phyloP scores from a whole-genome alignment of 1,139 yeast species.

The Protomyces gravidus region DNA sequence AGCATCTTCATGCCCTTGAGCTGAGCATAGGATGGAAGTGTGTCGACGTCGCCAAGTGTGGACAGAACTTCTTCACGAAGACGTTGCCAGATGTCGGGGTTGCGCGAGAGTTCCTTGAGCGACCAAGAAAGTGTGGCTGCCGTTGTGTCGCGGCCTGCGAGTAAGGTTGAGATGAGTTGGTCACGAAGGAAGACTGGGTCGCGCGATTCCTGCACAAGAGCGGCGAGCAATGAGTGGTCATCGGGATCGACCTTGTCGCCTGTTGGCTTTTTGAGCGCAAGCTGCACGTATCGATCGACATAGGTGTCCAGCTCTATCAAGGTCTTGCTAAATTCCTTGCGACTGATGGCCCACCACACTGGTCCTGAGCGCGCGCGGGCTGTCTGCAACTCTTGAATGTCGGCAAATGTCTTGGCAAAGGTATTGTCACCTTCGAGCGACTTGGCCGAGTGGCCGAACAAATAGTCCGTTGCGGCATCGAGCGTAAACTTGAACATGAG shows the following conservation, averaged over 20 bases:
- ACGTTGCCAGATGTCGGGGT: conserved; percentile 45
- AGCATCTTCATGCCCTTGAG: conserved; percentile 15
- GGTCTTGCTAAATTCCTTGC: conserved; percentile 33
- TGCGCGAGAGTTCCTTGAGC: conserved; percentile 48
- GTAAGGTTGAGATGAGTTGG: conserved; percentile 51
- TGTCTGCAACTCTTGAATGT: conserved; percentile 12
- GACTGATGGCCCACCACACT: not conserved
- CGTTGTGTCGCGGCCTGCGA: conserved; percentile 28
- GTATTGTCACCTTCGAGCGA: conserved; percentile 7
- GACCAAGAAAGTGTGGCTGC: conserved; percentile 42
- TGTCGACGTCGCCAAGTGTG: conserved; percentile 8
- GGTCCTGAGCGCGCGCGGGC: conserved; percentile 21
- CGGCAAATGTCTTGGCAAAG: conserved; percentile 15
- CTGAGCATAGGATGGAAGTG: conserved; percentile 15
- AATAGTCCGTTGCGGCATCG: conserved; percentile 39
- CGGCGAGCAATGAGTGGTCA: conserved; percentile 20
- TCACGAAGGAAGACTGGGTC: conserved; percentile 46
- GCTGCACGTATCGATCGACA: conserved; percentile 13
- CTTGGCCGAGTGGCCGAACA: conserved; percentile 21
- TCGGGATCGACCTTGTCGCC: conserved; percentile 3
- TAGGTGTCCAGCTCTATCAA: conserved; percentile 6
- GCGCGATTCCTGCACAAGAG: conserved; percentile 9
- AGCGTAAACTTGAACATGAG: conserved; percentile 52
- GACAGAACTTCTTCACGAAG: conserved; percentile 44
- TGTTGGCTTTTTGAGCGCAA: conserved; percentile 4